Percentiles rank a stretch among this genome's conserved stretches.
phyloP scores from a whole-genome alignment of 164 flowering plant genomes.

The Berberis thunbergii region DNA sequence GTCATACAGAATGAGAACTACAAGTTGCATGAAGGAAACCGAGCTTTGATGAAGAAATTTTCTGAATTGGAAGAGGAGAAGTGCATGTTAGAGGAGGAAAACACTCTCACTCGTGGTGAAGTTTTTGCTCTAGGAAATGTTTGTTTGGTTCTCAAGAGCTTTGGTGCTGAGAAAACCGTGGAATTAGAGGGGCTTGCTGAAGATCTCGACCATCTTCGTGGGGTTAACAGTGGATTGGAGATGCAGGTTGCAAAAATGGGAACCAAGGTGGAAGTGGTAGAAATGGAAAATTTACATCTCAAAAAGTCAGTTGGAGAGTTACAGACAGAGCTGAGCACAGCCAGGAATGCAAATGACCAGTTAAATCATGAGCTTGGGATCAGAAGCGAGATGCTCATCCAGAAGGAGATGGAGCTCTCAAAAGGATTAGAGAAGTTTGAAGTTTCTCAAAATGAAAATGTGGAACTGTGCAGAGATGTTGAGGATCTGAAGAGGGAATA shows the following conservation, averaged over 20 bases:
- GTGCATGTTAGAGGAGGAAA: slow-evolving; percentile 42
- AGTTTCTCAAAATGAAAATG: slow-evolving; percentile 26
- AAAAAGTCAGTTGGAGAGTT: slow-evolving; percentile 36
- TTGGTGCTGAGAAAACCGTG: slow-evolving; percentile 37
- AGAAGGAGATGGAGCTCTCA: slow-evolving; percentile 25
- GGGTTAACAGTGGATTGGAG: slow-evolving; percentile 26
- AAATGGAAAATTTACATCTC: slow-evolving; percentile 41
- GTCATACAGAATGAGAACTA: slow-evolving; percentile 27
- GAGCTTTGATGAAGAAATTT: slow-evolving; percentile 28
- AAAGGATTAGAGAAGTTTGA: slow-evolving; percentile 36
- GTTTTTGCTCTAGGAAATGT: slow-evolving; percentile 31
- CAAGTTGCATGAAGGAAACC: slow-evolving; percentile 33
- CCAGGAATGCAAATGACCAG: slow-evolving; percentile 1
- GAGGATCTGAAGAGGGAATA: slow-evolving; percentile 37
- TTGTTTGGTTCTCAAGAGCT: slow-evolving; percentile 40
- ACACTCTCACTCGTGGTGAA: slow-evolving; percentile 34
- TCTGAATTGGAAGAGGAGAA: slow-evolving; percentile 38
- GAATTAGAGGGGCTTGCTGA: slow-evolving; percentile 34
- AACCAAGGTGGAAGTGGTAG: slow-evolving; percentile 28
- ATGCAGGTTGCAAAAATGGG: neutral
- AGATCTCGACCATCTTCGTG: slow-evolving; percentile 29
- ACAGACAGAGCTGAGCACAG: slow-evolving; percentile 13
- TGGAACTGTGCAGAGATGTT: slow-evolving; percentile 24
- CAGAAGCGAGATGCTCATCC: neutral
- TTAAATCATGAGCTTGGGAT: neutral